A percentile compares a stretch with the other conserved stretches of the same genome.
These are phyloP conservation scores for Alternaria ventricosa DNA, from an alignment of 2,329 filamentous ascomycete genomes.

Conservation along the genomic window DNA sequence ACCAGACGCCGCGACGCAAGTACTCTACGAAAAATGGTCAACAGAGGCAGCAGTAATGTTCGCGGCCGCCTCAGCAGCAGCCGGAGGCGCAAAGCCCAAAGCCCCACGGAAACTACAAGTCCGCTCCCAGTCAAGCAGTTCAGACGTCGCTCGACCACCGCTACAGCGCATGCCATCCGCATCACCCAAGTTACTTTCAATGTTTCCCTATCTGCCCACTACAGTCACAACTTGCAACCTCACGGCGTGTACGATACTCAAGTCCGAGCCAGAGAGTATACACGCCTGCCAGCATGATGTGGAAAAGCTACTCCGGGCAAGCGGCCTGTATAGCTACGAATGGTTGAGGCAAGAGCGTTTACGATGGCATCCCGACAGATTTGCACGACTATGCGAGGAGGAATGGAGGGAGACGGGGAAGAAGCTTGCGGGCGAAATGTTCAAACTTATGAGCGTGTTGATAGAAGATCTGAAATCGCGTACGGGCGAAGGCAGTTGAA, in stretches of 20 bases:
- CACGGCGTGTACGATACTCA: constrained; percentile 29
- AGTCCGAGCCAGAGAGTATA: constrained; percentile 31
- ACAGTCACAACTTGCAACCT: constrained; percentile 30
- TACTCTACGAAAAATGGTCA: constrained; percentile 41
- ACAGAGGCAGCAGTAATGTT: constrained; percentile 33
- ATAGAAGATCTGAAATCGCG: constrained; percentile 32
- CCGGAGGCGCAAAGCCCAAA: constrained; percentile 21
- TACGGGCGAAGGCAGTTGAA: background rate
- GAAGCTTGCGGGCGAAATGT: constrained; percentile 46
- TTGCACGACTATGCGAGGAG: constrained; percentile 43
- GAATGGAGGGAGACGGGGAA: constrained; percentile 39
- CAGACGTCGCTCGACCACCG: constrained; percentile 21
- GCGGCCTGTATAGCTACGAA: constrained; percentile 44
- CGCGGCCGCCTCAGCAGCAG: constrained; percentile 34
- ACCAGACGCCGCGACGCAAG: constrained; percentile 29
- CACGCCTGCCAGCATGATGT: constrained; percentile 46
- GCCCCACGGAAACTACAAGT: constrained; percentile 34
- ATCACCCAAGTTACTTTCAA: constrained; percentile 26
- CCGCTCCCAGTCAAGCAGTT: constrained; percentile 36
- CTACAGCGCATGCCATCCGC: constrained; percentile 42
- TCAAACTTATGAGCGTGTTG: constrained; percentile 42
- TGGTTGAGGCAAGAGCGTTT: constrained; percentile 45
- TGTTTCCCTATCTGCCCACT: constrained; percentile 41
- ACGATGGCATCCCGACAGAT: constrained; percentile 48
- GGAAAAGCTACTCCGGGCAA: constrained; percentile 37